Base-by-base conservation (phyloP, 192 early-diverging fungal genomes). In the Backusella tarrabulga region DNA sequence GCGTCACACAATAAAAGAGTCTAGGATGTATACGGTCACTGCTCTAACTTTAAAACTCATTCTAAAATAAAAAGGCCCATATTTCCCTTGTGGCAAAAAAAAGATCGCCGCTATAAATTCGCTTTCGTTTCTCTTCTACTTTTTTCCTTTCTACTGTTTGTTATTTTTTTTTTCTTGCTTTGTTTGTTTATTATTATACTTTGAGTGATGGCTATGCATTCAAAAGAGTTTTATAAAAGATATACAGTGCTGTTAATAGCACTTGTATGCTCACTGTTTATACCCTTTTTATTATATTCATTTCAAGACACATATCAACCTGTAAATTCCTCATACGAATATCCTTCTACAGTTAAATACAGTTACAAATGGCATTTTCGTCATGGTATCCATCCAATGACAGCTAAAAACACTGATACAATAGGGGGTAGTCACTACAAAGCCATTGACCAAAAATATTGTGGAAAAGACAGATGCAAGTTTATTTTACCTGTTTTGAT, bases 401-500 rank as follows among this genome's bases (percentile, higher is more conserved):
- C 26, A 42, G 12, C 35, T 11, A 36, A 67, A 68, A 60, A 23
- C 21, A 23, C 21, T 9, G 54, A 56, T 23, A 56, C 19, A 23
- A 56, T 9, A 56, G 6, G 0, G 7, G 8, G 9, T 23, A 32
- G 54, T 2, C 1, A 14, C 3, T 14, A 40, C 41, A 46, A 19
- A 15, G 35, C 26, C 29, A 79, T 83, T 15, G 73, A 83, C 68
- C 74, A 70, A 60, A 80, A 77, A 19, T 80, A 76, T 23, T 83
- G 82, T 60, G 76, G 79, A 2, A 23, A 23, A 9, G 78, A 76
- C 34, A 70, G 38, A 44, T 83, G 82, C 19, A 71, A 76, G 23
- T 83, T 83, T 56, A 23, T 83, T 17, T 50, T 83, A 32, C 82
- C 82, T 35, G 74, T 83, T 19, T 41, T 67, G 19, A 83, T 83